Evolutionary conservation across 1,284 basidiomycete species (phyloP).

Genomic region (Phellinidium pouzarii): DNA sequence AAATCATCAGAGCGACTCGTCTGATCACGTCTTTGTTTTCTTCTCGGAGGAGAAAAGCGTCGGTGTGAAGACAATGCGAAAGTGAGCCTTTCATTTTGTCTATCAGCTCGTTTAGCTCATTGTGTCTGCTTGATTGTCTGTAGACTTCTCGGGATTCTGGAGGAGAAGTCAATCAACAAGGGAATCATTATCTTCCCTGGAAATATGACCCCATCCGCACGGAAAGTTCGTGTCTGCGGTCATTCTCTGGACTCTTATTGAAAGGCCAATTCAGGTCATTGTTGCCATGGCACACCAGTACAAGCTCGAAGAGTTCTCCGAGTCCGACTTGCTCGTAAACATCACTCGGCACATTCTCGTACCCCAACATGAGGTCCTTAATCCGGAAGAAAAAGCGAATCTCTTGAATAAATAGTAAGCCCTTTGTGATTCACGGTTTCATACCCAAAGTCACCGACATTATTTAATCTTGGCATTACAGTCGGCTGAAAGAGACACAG

Average conservation of each 20-base stretch:
- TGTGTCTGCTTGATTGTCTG: conserved; percentile 2
- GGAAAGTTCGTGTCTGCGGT: no score
- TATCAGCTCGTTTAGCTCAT: conserved; percentile 7
- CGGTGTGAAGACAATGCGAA: conserved; percentile 92
- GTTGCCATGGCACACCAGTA: conserved; percentile 82
- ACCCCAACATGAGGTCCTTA: conserved; percentile 88
- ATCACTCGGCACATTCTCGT: conserved; percentile 96
- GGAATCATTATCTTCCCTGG: conserved; percentile 96
- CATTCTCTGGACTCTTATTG: no score
- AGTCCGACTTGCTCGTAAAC: conserved; percentile 94
- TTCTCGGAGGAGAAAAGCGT: conserved; percentile 92
- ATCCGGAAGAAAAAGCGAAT: conserved; percentile 79
- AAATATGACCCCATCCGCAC: conserved; percentile 94
- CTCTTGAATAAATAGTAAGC: conserved; percentile 91
- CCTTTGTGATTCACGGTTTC: neutral
- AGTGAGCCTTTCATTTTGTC: conserved; percentile 51
- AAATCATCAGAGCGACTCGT: conserved; percentile 57
- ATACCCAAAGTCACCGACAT: neutral
- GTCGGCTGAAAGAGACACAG: conserved; percentile 97
- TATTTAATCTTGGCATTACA: conserved; percentile 28
- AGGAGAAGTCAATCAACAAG: conserved; percentile 83
- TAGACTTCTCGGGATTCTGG: conserved; percentile 82
- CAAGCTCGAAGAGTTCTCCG: conserved; percentile 93
- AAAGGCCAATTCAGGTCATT: no score
- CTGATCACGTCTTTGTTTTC: conserved; percentile 88